Base-by-base conservation (phyloP, 2,329 filamentous ascomycete genomes). In the Fusarium sp. region DNA sequence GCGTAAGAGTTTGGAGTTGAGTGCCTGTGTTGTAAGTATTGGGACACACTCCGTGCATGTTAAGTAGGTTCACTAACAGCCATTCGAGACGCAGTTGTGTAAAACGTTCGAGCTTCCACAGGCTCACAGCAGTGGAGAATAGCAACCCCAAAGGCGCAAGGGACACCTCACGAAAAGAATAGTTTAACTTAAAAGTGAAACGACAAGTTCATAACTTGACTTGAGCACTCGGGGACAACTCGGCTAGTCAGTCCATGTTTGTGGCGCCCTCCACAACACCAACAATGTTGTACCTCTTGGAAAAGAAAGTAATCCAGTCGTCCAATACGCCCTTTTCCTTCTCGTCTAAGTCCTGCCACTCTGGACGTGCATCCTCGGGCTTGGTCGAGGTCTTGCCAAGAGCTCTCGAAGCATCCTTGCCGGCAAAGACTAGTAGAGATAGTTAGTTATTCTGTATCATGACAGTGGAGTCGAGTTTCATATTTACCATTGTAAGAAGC, bases 221-320 rank as follows among this genome's bases (percentile, higher is more conserved):
- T 57, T 69, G 66, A 41, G 49, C 53, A 47, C 57, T 66, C 57
- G 63, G 60, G 48, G 63, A 61, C 57, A 55, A 54, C 57, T 66
- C 70, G 61, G 68, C 64, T 72, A 75, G 73, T 75, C 72, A 75
- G 28, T 84, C 85, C 75, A 82, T 80, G 75, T 90, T 90, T 28
- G 85, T 89, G 28, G 88, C 88, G 35, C 87, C 88, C 63, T 85
- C 82, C 18, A 92, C 88, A 57, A 84, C 79, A 16, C 93, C 93
- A 46, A 97, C 89, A 52, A 98, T 88, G 75, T 97, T 98, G 83
- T 99, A 99, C 60, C 96, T 87, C 84, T 98, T 99, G 72, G 92
- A 93, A 81, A 99, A 99, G 82, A 97, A 99, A 3, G 92, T 97
- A 68, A 91, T 89, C 96, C 96, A 99, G 79, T 99, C 96, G 55